Evolutionary conservation across 2,329 filamentous ascomycete genomes (phyloP).

Genomic region (Anisogramma anomala): DNA sequence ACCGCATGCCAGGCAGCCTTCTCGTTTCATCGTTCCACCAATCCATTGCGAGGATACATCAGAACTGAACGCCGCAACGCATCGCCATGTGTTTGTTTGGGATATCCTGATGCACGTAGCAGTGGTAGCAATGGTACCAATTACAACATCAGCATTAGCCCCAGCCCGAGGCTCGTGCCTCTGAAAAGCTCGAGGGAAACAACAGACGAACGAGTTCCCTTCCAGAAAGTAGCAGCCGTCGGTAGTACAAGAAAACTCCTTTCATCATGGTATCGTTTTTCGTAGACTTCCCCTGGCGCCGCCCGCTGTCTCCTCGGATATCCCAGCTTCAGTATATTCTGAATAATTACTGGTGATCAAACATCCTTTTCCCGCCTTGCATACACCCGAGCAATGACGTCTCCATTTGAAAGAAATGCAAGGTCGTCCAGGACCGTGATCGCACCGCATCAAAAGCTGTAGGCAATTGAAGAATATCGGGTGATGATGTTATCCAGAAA

Average conservation of each 20-base stretch:
- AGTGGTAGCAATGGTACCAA: neutral
- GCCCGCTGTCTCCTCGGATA: neutral
- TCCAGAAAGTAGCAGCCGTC: neutral
- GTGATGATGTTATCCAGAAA: conserved; percentile 1
- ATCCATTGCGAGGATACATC: neutral
- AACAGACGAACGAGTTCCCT: neutral
- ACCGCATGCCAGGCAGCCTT: too few relatives aligned
- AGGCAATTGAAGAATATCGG: too few relatives aligned
- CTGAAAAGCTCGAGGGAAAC: neutral
- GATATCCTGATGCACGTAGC: neutral
- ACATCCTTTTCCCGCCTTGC: too few relatives aligned
- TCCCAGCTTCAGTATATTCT: neutral
- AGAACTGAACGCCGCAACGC: neutral
- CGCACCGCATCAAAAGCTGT: too few relatives aligned
- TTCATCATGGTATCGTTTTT: neutral
- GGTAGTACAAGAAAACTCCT: neutral
- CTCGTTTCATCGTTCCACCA: too few relatives aligned
- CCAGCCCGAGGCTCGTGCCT: neutral
- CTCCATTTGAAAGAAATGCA: too few relatives aligned
- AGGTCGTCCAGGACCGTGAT: too few relatives aligned
- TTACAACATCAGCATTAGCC: neutral
- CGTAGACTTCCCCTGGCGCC: neutral
- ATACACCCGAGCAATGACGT: too few relatives aligned
- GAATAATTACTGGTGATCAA: too few relatives aligned
- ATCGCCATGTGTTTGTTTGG: too few relatives aligned